Conservation (phyloP, 2,329 filamentous ascomycete genomes). For the Exserohilum turcica region DNA sequence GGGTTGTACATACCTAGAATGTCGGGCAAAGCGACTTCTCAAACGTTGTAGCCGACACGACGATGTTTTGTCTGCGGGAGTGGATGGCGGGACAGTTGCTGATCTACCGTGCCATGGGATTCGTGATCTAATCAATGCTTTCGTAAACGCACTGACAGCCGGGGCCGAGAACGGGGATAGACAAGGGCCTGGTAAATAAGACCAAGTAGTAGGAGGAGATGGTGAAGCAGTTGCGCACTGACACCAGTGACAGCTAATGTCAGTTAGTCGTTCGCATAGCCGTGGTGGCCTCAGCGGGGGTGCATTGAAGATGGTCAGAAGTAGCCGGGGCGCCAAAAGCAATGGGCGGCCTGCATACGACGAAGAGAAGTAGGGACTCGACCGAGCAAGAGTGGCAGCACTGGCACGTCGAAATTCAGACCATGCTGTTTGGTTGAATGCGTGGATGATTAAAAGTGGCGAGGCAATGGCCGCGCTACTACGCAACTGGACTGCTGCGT, state of each 20-base stretch:
- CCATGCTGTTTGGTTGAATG: slow-evolving; percentile 41
- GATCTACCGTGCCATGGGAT: slow-evolving; percentile 43
- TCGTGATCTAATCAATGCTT: slow-evolving; percentile 35
- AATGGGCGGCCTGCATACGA: slow-evolving; percentile 34
- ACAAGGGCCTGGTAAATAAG: slow-evolving; percentile 25
- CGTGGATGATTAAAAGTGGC: slow-evolving; percentile 49
- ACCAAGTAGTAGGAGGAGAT: slow-evolving; percentile 19
- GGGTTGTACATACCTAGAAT: slow-evolving; percentile 38
- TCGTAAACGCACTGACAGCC: slow-evolving; percentile 34
- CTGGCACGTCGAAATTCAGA: slow-evolving; percentile 39
- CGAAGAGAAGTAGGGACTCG: slow-evolving; percentile 41
- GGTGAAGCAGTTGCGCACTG: slow-evolving; percentile 35
- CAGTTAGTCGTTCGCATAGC: slow-evolving; percentile 32
- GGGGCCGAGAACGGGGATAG: slow-evolving; percentile 32
- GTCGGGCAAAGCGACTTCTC: slow-evolving; percentile 36
- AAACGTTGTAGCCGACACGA: slow-evolving; percentile 47
- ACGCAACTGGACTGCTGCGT: slow-evolving; percentile 33
- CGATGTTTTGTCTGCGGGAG: slow-evolving; percentile 36
- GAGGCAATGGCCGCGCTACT: slow-evolving; percentile 41
- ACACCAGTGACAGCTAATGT: slow-evolving; percentile 28
- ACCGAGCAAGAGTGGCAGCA: no score
- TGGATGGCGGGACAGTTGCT: slow-evolving; percentile 39
- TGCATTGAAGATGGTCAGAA: slow-evolving; percentile 33
- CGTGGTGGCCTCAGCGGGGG: slow-evolving; percentile 20
- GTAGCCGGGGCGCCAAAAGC: slow-evolving; percentile 38